phyloP scores from a whole-genome alignment of 805 yeast species.

The Phaffomyces opuntiae region DNA sequence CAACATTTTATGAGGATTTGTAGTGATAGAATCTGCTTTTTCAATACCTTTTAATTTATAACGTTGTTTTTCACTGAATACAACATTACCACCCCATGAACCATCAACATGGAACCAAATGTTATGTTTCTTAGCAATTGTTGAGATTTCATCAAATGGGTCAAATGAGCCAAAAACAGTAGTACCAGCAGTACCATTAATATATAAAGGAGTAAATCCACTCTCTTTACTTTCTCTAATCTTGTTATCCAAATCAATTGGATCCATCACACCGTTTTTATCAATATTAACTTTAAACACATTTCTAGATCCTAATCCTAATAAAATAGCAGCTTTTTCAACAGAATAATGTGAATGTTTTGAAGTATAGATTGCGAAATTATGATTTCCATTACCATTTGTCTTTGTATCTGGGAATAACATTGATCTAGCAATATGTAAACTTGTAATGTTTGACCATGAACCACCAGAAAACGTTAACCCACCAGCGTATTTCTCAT shows the following conservation, averaged over 20 bases:
- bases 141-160: slow-evolving; percentile 48
- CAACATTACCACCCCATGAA: slow-evolving; percentile 85
- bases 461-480: slow-evolving; percentile 84
- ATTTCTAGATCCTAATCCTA: slow-evolving; percentile 59
- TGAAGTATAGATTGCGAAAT: slow-evolving; percentile 66
- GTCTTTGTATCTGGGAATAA: slow-evolving; percentile 63
- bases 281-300: slow-evolving; percentile 60
- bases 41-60: slow-evolving; percentile 50
- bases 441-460: slow-evolving; percentile 74
- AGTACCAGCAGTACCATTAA: slow-evolving; percentile 84
- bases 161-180: slow-evolving; percentile 85
- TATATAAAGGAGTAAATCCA: slow-evolving; percentile 69
- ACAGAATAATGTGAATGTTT: slow-evolving; percentile 74
- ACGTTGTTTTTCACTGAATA: slow-evolving; percentile 48
- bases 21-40: slow-evolving; percentile 67
- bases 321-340: slow-evolving; percentile 70
- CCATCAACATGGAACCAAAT: slow-evolving; percentile 84
- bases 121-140: slow-evolving; percentile 44
- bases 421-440: slow-evolving; percentile 68
- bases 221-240: slow-evolving; percentile 36
- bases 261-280: slow-evolving; percentile 49
- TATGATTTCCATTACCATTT: slow-evolving; percentile 44
- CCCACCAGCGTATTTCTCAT: slow-evolving; percentile 59
- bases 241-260: slow-evolving; percentile 35
- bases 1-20: slow-evolving; percentile 81